Percentiles rank a stretch among this genome's conserved stretches.
phyloP scores from a whole-genome alignment of 805 yeast genomes.

The Zygosaccharomyces siamensis region DNA sequence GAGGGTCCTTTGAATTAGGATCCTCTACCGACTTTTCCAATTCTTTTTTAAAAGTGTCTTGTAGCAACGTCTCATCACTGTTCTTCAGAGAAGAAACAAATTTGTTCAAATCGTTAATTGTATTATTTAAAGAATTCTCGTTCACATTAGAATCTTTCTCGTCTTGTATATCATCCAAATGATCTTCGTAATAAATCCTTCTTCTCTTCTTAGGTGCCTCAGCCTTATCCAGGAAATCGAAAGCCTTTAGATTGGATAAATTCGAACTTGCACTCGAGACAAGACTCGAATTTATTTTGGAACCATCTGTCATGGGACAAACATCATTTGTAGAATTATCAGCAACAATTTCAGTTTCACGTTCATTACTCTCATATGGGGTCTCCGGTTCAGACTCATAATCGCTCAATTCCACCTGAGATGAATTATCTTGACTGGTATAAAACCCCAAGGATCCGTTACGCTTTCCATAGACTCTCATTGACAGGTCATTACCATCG shows the following conservation, averaged over 20 bases:
- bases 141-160: not conserved
- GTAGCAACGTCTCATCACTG: conserved; percentile 4
- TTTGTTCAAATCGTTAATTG: conserved; percentile 13
- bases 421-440: conserved; percentile 5
- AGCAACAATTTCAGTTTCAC: not conserved
- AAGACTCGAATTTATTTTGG: not conserved
- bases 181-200: conserved; percentile 11
- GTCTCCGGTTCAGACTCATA: conserved; percentile 11
- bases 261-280: conserved; percentile 1
- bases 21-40: conserved; percentile 8
- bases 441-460: conserved; percentile 13
- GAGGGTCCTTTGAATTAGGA: not conserved
- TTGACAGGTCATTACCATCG: conserved; percentile 3
- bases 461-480: conserved; percentile 23
- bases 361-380: not conserved
- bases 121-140: conserved; percentile 8
- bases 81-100: conserved; percentile 14
- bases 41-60: conserved; percentile 9
- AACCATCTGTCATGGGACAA: not conserved
- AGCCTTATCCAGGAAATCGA: conserved; percentile 23
- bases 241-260: conserved; percentile 14
- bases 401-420: conserved; percentile 20
- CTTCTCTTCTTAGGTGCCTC: conserved; percentile 18
- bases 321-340: conserved; percentile 2
- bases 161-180: not conserved